These are phyloP conservation scores for Calonectria hongkongensis DNA, from an alignment of 2,329 filamentous ascomycete species.

Conservation along the genomic window DNA sequence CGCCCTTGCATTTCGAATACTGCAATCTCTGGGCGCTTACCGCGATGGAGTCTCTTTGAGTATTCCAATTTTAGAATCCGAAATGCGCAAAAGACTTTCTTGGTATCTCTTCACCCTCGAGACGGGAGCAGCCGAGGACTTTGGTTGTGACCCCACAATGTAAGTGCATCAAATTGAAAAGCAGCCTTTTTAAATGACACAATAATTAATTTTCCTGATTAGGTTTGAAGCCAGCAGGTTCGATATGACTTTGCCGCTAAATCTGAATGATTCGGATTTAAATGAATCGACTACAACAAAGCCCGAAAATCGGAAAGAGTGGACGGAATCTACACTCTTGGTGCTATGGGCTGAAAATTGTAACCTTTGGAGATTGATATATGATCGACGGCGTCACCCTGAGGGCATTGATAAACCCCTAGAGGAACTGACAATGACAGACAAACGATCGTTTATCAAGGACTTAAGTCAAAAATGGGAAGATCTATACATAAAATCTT, in stretches of 20 bases:
- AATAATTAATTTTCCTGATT: not conserved
- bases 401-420: not conserved
- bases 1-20: constrained; percentile 5
- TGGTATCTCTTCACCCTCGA: constrained; percentile 14
- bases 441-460: not conserved
- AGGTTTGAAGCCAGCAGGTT: constrained; percentile 20
- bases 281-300: not conserved
- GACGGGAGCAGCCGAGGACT: constrained; percentile 5
- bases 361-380: constrained; percentile 17
- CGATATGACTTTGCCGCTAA: not conserved
- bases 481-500: not conserved
- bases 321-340: not conserved
- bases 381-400: constrained; percentile 3
- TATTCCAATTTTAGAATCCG: constrained; percentile 1
- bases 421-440: not conserved
- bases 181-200: not conserved
- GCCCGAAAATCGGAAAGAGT: not conserved
- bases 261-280: constrained; percentile 9
- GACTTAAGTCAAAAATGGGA: not conserved
- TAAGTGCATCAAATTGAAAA: not conserved
- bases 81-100: constrained; percentile 8
- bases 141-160: constrained; percentile 19
- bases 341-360: not conserved
- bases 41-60: not conserved
- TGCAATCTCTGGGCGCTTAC: constrained; percentile 9